A percentile compares a stretch with the other conserved stretches of the same genome.
Evolutionary conservation across 148 eudicot genomes (phyloP).

Genomic region (Tetragonia tetragonoides): DNA sequence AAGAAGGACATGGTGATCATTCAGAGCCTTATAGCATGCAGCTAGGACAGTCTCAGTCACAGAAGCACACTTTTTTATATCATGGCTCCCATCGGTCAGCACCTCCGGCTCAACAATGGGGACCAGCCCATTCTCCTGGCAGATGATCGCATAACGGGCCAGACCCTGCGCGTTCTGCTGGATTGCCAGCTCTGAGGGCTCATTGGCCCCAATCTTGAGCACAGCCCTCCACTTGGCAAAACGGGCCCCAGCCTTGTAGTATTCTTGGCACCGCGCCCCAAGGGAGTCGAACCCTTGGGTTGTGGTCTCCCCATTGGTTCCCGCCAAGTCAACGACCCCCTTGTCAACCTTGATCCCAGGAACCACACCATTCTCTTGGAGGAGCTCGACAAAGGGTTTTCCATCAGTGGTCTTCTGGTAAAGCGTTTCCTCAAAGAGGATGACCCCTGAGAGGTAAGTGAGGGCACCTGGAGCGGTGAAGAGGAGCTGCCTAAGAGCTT

Average conservation of each 20-base stretch:
- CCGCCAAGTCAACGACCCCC: constrained; percentile 73
- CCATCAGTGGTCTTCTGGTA: constrained; percentile 75
- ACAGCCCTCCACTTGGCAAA: constrained; percentile 98
- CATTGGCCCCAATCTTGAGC: constrained; percentile 74
- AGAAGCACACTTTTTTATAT: constrained; percentile 77
- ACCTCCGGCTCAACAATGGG: constrained; percentile 90
- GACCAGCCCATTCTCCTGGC: constrained; percentile 87
- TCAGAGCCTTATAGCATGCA: constrained; percentile 81
- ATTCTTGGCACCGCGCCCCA: constrained; percentile 64
- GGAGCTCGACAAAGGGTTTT: constrained; percentile 69
- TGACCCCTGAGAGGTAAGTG: constrained; percentile 73
- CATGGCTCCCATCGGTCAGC: constrained; percentile 72
- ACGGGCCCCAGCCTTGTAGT: constrained; percentile 89
- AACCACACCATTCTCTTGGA: constrained; percentile 60
- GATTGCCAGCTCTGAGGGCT: constrained; percentile 78
- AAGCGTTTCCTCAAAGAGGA: constrained; percentile 85
- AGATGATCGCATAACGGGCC: constrained; percentile 85
- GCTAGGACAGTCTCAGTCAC: constrained; percentile 80
- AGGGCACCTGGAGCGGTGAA: constrained; percentile 70
- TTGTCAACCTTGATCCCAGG: constrained; percentile 95
- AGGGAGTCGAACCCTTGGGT: constrained; percentile 86
- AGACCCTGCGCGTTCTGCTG: constrained; percentile 91
- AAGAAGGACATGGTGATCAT: constrained; percentile 84
- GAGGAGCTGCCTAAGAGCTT: constrained; percentile 79
- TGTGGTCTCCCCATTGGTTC: constrained; percentile 86